phyloP scores from a whole-genome alignment of 2,329 filamentous ascomycete genomes.

The Pseudogymnoascus sp. region DNA sequence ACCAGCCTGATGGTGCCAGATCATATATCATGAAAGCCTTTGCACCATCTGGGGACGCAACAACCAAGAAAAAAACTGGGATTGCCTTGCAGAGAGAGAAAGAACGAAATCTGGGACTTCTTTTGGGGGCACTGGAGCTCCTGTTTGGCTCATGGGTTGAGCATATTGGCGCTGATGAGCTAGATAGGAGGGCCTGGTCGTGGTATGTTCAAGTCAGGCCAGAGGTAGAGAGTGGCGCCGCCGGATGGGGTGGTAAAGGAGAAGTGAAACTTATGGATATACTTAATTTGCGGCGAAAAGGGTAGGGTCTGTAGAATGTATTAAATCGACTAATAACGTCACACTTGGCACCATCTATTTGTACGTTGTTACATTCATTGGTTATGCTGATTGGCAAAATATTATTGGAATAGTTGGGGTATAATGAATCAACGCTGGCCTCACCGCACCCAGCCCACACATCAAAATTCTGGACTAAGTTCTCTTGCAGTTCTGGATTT shows the following conservation, averaged over 20 bases:
- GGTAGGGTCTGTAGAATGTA: background rate
- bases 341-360: background rate
- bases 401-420: conserved; percentile 1
- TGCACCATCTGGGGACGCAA: conserved; percentile 29
- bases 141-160: conserved; percentile 67
- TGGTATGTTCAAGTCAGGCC: conserved; percentile 77
- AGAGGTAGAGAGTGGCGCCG: conserved; percentile 64
- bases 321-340: background rate
- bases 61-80: conserved; percentile 46
- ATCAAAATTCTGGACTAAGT: background rate
- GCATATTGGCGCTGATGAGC: conserved; percentile 54
- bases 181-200: conserved; percentile 69
- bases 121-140: conserved; percentile 65
- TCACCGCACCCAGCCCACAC: background rate
- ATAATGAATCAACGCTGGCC: background rate
- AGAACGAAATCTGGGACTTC: conserved; percentile 59
- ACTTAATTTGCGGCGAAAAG: conserved; percentile 47
- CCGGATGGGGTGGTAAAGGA: conserved; percentile 80
- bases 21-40: conserved; percentile 55
- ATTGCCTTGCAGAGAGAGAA: conserved; percentile 52
- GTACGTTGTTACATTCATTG: background rate
- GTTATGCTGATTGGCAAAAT: background rate
- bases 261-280: conserved; percentile 60
- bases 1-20: conserved; percentile 63
- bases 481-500: conserved; percentile 15